Conservation (phyloP, 129 eudicot genomes). For the Flaveria sonorensis region DNA sequence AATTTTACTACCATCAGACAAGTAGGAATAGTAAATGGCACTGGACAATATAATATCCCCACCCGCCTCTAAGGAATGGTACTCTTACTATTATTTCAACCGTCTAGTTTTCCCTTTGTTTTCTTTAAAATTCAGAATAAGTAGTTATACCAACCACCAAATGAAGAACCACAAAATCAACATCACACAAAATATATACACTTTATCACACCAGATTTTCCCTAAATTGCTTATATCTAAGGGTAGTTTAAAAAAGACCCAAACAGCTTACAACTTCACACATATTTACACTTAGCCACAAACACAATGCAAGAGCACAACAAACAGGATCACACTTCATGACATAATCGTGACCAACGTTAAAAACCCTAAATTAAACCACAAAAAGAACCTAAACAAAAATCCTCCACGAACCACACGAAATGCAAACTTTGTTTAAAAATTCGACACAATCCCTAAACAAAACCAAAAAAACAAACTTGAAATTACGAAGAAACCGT, state of each 20-base stretch:
- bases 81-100: too few species aligned
- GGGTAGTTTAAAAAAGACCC: conserved; percentile 10
- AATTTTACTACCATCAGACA: too few species aligned
- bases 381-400: too few species aligned
- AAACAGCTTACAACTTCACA: conserved; percentile 11
- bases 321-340: background rate
- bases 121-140: background rate
- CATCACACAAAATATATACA: background rate
- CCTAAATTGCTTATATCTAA: background rate
- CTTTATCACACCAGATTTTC: background rate
- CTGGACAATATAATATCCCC: too few species aligned
- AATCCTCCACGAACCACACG: too few species aligned
- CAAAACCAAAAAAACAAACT: background rate
- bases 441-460: too few species aligned
- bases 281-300: background rate
- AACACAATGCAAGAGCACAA: background rate
- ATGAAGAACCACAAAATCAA: background rate
- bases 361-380: conserved; percentile 5
- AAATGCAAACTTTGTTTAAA: too few species aligned
- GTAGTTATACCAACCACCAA: background rate
- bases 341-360: background rate
- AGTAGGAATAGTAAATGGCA: too few species aligned
- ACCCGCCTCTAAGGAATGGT: too few species aligned
- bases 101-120: background rate
- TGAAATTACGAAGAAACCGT: conserved; percentile 5